Conservation (phyloP, 768 basidiomycete species). For the Strobilomyces confusus region DNA sequence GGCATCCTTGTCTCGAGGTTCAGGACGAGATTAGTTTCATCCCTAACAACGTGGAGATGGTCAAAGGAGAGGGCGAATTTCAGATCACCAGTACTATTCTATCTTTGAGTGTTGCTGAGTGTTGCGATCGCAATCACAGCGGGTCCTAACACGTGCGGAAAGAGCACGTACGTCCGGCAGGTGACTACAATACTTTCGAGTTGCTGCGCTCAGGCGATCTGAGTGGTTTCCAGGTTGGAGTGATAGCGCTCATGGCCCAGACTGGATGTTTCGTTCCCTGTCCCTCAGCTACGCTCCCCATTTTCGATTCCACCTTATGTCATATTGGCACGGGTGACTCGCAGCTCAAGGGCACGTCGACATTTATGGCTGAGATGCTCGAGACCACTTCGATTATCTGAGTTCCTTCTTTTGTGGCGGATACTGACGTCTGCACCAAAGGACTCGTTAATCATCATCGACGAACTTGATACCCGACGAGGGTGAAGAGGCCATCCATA, state of each 20-base stretch:
- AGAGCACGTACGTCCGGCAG: slow-evolving; percentile 95
- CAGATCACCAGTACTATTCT: slow-evolving; percentile 76
- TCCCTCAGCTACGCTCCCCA: slow-evolving; percentile 75
- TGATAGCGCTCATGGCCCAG: slow-evolving; percentile 96
- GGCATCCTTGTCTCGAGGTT: slow-evolving; percentile 95
- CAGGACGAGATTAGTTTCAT: slow-evolving; percentile 96
- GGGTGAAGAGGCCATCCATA: too few species aligned
- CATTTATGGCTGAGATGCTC: slow-evolving; percentile 99
- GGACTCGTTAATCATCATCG: slow-evolving; percentile 94
- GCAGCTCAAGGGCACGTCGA: slow-evolving; percentile 95
- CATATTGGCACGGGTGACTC: slow-evolving; percentile 97
- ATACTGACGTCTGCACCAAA: slow-evolving; percentile 73
- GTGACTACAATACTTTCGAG: slow-evolving; percentile 38
- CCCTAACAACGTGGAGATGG: slow-evolving; percentile 93
- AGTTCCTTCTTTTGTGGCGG: slow-evolving; percentile 24
- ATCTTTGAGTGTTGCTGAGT: neutral
- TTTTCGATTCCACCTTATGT: slow-evolving; percentile 94
- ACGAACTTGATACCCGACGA: too few species aligned
- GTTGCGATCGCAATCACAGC: slow-evolving; percentile 40
- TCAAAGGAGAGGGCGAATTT: slow-evolving; percentile 91
- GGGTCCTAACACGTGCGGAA: slow-evolving; percentile 99
- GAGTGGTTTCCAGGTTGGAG: slow-evolving; percentile 61
- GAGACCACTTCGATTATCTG: slow-evolving; percentile 95
- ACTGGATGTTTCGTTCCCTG: slow-evolving; percentile 95
- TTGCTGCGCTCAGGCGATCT: neutral